A percentile compares a stretch with the other conserved stretches of the same genome.
Evolutionary conservation across 495 filamentous ascomycete species (phyloP).

Genomic region (Lasiosphaeria ovina): DNA sequence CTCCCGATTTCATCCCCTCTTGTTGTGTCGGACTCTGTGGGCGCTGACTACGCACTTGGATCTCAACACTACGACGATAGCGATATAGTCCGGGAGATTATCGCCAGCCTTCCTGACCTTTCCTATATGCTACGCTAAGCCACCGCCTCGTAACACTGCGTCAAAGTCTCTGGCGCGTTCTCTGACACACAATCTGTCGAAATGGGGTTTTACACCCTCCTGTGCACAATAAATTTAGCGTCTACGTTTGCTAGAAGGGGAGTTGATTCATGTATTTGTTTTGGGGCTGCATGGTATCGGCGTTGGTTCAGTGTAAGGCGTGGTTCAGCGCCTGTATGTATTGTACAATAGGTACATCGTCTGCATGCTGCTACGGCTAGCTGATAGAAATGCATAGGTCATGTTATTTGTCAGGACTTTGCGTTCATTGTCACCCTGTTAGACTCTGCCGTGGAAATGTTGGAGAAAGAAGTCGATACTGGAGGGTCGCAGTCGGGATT

Average conservation of each 20-base stretch:
- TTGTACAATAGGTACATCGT: neutral
- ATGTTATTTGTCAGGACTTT: neutral
- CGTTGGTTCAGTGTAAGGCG: conserved; percentile 3
- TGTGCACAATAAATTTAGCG: neutral
- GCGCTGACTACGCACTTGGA: neutral
- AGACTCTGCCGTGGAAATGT: neutral
- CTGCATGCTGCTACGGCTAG: neutral
- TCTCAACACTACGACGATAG: conserved; percentile 6
- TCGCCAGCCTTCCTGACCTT: conserved; percentile 48
- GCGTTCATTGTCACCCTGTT: neutral
- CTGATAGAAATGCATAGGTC: neutral
- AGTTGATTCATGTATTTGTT: neutral
- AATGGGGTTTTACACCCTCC: neutral
- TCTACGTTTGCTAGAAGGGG: neutral
- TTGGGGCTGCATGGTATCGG: conserved; percentile 12
- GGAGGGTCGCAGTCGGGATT: too few relatives aligned
- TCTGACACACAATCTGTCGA: neutral
- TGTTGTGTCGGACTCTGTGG: neutral
- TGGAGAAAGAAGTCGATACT: too few relatives aligned
- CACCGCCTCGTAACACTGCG: neutral
- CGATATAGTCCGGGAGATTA: conserved; percentile 23
- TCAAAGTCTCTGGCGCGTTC: neutral
- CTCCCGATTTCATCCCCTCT: neutral
- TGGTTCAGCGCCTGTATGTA: neutral
- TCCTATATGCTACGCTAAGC: conserved; percentile 49